Evolutionary conservation across 108 stramenopile species (phyloP).

Genomic region (Nannochloropsis salina): DNA sequence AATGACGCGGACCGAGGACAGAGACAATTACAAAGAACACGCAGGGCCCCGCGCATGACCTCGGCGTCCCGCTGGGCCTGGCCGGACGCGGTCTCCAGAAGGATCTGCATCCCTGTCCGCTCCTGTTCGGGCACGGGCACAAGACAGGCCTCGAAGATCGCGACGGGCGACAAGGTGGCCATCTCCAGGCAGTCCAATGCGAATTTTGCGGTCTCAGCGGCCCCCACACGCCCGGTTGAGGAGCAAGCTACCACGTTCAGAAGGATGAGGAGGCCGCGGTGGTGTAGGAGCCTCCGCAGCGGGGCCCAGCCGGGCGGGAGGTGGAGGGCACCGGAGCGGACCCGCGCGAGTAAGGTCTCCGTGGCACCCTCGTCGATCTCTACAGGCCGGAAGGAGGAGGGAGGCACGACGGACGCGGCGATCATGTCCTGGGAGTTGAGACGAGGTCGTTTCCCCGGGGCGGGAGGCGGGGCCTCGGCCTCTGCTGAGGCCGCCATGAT

Average conservation of each 20-base stretch:
- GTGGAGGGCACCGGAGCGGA: neutral
- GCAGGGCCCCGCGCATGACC: neutral
- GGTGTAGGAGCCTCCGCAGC: neutral
- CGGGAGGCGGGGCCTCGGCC: neutral
- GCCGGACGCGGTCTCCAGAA: neutral
- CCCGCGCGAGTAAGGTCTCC: neutral
- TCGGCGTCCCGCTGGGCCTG: slow-evolving; percentile 18
- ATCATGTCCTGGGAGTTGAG: slow-evolving; percentile 20
- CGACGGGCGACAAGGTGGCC: neutral
- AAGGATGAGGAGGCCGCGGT: neutral
- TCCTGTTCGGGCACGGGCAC: neutral
- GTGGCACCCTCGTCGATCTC: neutral
- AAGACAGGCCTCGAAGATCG: neutral
- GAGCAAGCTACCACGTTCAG: neutral
- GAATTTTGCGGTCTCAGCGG: neutral
- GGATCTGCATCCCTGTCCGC: slow-evolving; percentile 9
- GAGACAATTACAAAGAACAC: neutral
- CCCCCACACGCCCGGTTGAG: neutral
- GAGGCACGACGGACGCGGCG: neutral
- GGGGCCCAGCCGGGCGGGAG: slow-evolving; percentile 6
- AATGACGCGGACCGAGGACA: neutral
- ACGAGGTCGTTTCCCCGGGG: neutral
- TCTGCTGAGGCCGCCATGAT: neutral
- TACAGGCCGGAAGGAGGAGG: slow-evolving; percentile 14
- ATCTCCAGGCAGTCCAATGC: slow-evolving; percentile 3